These are phyloP conservation scores for Diplosphaera chodatii DNA, from an alignment of 139 green algal species.

Conservation along the genomic window DNA sequence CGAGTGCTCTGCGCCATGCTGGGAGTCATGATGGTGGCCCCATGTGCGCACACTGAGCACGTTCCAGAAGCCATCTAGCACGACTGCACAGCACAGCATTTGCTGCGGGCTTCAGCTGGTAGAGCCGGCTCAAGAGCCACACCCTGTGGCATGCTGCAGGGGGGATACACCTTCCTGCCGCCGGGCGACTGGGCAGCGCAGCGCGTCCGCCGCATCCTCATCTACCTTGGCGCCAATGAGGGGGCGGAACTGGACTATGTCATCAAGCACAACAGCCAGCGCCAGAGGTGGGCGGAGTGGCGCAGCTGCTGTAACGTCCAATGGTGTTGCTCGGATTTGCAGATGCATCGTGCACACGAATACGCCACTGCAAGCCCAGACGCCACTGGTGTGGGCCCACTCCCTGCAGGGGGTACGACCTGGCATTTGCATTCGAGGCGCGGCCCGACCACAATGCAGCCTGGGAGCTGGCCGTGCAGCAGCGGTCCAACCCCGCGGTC, in stretches of 20 bases:
- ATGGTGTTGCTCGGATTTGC: background rate
- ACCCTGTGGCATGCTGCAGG: background rate
- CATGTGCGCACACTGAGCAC: too few relatives aligned
- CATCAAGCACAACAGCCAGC: background rate
- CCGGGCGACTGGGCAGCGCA: background rate
- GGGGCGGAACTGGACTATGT: background rate
- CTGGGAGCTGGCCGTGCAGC: background rate
- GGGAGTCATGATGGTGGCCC: too few relatives aligned
- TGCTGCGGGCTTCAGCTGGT: too few relatives aligned
- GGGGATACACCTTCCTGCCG: background rate
- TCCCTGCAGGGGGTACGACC: background rate
- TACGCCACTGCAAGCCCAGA: background rate
- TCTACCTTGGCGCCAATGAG: background rate
- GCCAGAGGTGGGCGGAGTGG: background rate
- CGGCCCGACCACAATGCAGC: background rate
- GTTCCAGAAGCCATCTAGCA: too few relatives aligned
- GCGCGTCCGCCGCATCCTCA: background rate
- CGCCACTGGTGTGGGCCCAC: background rate
- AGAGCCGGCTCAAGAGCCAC: too few relatives aligned
- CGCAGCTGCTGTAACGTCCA: too few relatives aligned
- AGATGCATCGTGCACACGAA: background rate
- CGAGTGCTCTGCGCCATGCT: too few relatives aligned
- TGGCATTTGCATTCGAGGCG: background rate
- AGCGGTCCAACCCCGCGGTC: background rate
- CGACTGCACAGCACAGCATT: too few relatives aligned